Percentiles rank a stretch among this genome's conserved stretches.
These are phyloP conservation scores for Mycena olivaceomarginata DNA, from an alignment of 768 basidiomycete genomes.

Conservation along the genomic window DNA sequence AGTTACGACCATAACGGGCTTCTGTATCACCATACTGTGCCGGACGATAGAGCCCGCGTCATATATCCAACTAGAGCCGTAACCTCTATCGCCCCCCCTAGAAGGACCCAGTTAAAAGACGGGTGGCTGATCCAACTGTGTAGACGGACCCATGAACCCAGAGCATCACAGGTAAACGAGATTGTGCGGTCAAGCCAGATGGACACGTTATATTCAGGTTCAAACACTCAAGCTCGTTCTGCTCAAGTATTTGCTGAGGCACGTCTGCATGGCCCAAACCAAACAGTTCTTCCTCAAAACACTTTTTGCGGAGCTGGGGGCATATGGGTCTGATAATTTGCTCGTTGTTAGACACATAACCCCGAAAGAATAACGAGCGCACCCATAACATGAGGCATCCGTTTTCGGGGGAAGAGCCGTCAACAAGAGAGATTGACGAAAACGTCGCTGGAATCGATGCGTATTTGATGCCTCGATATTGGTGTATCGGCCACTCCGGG, in stretches of 20 bases:
- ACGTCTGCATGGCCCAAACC: conserved; percentile 72
- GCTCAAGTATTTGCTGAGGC: conserved; percentile 73
- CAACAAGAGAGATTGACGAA: conserved; percentile 82
- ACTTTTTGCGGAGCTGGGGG: conserved; percentile 73
- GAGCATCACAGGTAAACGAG: conserved; percentile 85
- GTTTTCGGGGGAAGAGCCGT: conserved; percentile 74
- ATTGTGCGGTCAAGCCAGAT: conserved; percentile 69
- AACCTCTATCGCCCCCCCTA: conserved; percentile 84
- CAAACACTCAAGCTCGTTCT: conserved; percentile 87
- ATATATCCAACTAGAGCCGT: conserved; percentile 86
- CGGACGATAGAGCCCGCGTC: conserved; percentile 85
- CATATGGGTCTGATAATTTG: conserved; percentile 77
- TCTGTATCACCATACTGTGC: conserved; percentile 76
- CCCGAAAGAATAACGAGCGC: conserved; percentile 44
- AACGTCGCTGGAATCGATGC: conserved; percentile 83
- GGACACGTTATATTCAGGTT: conserved; percentile 90
- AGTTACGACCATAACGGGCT: conserved; percentile 83
- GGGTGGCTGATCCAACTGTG: conserved; percentile 7
- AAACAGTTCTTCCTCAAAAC: conserved; percentile 78
- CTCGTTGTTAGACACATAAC: conserved; percentile 15
- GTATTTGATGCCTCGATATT: conserved; percentile 88
- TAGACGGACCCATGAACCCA: conserved; percentile 88
- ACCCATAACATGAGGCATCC: conserved; percentile 84
- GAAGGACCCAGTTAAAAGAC: conserved; percentile 27
- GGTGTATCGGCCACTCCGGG: conserved; percentile 73